A percentile compares a stretch with the other conserved stretches of the same genome.
Evolutionary conservation across 768 basidiomycete genomes (phyloP).

Genomic region (Lentinula sp.): DNA sequence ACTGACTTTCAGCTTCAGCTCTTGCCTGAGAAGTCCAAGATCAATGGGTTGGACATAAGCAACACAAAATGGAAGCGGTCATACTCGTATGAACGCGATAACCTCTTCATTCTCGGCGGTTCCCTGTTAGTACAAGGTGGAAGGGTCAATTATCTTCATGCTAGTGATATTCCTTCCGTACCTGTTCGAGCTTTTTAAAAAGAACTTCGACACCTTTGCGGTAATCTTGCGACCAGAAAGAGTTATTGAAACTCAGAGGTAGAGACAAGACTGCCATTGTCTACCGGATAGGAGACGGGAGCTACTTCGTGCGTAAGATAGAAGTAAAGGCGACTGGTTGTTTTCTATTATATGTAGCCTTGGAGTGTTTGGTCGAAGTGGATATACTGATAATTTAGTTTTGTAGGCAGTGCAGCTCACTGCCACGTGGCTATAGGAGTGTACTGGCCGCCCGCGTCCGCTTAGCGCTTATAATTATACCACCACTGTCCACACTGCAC

Average conservation of each 20-base stretch:
- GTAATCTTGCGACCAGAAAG: conserved; percentile 94
- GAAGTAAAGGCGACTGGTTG: neutral
- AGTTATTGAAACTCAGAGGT: conserved; percentile 85
- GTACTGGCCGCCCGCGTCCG: too few species aligned
- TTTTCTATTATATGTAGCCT: too few species aligned
- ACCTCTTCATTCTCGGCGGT: conserved; percentile 80
- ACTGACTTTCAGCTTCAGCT: conserved; percentile 58
- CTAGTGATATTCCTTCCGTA: conserved; percentile 20
- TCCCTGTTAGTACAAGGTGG: conserved; percentile 42
- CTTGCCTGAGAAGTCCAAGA: conserved; percentile 48
- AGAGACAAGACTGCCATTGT: conserved; percentile 83
- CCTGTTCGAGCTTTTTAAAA: conserved; percentile 75
- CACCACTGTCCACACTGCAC: too few species aligned
- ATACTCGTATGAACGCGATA: conserved; percentile 73
- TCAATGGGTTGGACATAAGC: neutral
- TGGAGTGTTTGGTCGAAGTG: too few species aligned
- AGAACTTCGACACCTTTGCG: conserved; percentile 75
- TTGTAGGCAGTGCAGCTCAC: too few species aligned
- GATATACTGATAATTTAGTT: too few species aligned
- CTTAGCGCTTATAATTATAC: too few species aligned
- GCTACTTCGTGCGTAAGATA: neutral
- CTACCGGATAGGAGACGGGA: neutral
- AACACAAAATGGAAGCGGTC: conserved; percentile 15
- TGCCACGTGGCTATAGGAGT: too few species aligned
- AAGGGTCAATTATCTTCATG: conserved; percentile 7